phyloP scores from a whole-genome alignment of 169 alveolate genomes.

The Plasmodium coatneyi region DNA sequence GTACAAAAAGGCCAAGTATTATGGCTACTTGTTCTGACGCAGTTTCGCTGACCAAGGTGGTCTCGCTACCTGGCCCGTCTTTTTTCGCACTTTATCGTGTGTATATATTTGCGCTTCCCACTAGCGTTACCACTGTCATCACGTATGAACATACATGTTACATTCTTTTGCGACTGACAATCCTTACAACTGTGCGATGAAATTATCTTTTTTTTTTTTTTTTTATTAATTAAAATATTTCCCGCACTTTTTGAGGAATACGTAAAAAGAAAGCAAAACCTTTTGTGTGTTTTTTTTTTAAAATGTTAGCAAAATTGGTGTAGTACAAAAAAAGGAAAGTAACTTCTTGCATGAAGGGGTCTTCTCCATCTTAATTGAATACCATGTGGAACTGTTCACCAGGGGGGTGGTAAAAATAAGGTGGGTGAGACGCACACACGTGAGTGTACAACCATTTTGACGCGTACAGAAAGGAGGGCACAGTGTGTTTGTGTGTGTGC shows the following conservation, averaged over 20 bases:
- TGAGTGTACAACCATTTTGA: not conserved
- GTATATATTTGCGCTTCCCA: not conserved
- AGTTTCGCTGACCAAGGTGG: not conserved
- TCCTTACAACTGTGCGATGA: not conserved
- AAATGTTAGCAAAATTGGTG: not conserved
- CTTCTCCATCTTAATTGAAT: not conserved
- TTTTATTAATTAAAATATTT: not conserved
- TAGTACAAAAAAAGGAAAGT: not conserved
- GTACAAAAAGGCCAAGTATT: conserved; percentile 54
- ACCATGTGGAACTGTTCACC: not conserved
- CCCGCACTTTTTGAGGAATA: not conserved
- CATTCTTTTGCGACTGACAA: not conserved
- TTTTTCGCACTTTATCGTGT: not conserved
- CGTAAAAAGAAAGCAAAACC: not conserved
- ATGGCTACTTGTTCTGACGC: conserved; percentile 53
- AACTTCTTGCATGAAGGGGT: not conserved
- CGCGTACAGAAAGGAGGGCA: not conserved
- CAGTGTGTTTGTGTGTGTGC: not conserved
- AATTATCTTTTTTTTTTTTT: not conserved
- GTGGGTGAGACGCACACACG: not conserved
- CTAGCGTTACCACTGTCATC: not conserved
- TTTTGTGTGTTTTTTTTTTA: not conserved
- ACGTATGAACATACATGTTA: not conserved
- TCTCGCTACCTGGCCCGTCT: not conserved
- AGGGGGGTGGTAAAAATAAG: not conserved